These are phyloP conservation scores for Candida quercuum DNA, from an alignment of 805 yeast genomes.

Conservation along the genomic window DNA sequence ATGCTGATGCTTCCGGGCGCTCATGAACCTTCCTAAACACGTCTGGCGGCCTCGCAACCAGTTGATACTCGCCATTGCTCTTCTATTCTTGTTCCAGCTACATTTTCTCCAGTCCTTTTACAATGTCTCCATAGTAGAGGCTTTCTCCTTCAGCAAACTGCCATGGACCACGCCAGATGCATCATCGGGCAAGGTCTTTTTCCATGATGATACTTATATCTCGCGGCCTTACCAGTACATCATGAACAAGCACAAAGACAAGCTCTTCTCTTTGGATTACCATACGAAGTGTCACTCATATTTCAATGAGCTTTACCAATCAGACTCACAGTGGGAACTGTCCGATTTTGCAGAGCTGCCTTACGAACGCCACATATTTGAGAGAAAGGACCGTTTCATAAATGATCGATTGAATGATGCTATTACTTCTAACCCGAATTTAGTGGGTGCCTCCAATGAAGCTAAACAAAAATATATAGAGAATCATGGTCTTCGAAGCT, in stretches of 20 bases:
- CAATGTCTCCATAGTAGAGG: too few relatives aligned
- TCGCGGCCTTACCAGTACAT: background rate
- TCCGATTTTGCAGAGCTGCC: constrained; percentile 15
- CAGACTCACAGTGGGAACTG: constrained; percentile 18
- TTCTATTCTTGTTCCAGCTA: too few relatives aligned
- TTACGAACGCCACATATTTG: constrained; percentile 18
- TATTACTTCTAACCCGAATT: too few relatives aligned
- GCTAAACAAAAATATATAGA: constrained; percentile 11
- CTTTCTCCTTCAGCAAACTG: too few relatives aligned
- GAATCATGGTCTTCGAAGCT: constrained; percentile 10
- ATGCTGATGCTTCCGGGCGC: too few relatives aligned
- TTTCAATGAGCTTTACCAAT: constrained; percentile 22
- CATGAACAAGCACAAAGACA: background rate
- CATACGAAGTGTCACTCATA: constrained; percentile 25
- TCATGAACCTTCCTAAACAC: too few relatives aligned
- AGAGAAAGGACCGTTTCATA: constrained; percentile 15
- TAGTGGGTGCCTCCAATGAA: constrained; percentile 5
- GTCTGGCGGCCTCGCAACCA: too few relatives aligned
- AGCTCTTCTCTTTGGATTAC: background rate
- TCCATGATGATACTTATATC: background rate
- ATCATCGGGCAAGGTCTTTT: background rate
- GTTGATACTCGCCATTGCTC: too few relatives aligned
- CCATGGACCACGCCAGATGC: too few relatives aligned
- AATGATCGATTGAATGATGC: constrained; percentile 5
- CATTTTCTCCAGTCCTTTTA: too few relatives aligned